Conservation (phyloP, 148 eudicot genomes). For the Nepenthes gracilis region DNA sequence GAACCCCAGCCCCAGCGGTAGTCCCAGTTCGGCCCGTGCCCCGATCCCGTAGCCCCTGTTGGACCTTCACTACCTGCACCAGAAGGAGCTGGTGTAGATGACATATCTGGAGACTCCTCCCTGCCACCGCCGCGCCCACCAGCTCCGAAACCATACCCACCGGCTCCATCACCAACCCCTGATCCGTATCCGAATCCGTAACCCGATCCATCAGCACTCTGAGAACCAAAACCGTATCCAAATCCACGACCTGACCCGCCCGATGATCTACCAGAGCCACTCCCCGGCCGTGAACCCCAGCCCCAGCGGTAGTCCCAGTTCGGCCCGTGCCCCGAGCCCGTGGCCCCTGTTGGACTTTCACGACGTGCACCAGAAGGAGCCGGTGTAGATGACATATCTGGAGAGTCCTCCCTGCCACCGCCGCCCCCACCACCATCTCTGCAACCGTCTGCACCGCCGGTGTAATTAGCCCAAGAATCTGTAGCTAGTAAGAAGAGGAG, state of each 20-base stretch:
- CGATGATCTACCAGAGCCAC: no score
- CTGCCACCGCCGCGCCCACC: no score
- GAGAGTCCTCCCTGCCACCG: constrained; percentile 1
- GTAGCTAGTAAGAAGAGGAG: constrained; percentile 16
- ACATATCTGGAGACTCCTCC: no score
- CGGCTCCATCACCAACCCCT: no score
- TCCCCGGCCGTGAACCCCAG: no score
- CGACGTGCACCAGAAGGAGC: constrained; percentile 8
- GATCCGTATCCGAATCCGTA: no score
- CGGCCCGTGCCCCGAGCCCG: background rate
- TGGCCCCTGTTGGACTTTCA: background rate
- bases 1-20: constrained; percentile 61
- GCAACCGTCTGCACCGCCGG: background rate
- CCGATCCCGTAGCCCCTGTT: constrained; percentile 32
- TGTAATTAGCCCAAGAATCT: background rate
- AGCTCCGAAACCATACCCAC: no score
- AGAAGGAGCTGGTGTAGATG: no score
- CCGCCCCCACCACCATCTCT: background rate
- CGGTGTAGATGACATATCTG: background rate
- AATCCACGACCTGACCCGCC: no score
- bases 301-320: no score
- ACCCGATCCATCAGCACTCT: no score
- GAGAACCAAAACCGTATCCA: no score
- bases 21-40: constrained; percentile 49
- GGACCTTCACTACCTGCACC: constrained; percentile 2